Percentiles rank a stretch among this genome's conserved stretches.
These are phyloP conservation scores for Tylopilus vinaceipallidus DNA, from an alignment of 768 basidiomycete genomes.

Conservation along the genomic window DNA sequence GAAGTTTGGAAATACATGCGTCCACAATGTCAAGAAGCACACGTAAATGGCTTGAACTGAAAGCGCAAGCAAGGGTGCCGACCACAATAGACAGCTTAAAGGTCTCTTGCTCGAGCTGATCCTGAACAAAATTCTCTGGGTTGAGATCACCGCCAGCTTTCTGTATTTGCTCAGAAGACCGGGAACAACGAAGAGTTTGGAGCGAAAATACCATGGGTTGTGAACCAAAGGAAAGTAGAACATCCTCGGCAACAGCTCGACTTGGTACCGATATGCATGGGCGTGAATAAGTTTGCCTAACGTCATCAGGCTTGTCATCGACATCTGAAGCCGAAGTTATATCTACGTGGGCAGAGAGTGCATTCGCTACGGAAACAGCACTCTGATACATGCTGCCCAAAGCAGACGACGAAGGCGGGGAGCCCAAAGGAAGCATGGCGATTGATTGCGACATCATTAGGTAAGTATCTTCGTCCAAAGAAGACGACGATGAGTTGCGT, in stretches of 20 bases:
- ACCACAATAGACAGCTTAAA: constrained; percentile 41
- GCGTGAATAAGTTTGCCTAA: constrained; percentile 1
- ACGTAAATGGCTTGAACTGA: constrained; percentile 57
- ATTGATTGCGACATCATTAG: constrained; percentile 76
- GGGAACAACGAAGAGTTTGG: constrained; percentile 37
- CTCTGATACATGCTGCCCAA: constrained; percentile 79
- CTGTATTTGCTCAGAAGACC: constrained; percentile 7
- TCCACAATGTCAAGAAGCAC: constrained; percentile 44
- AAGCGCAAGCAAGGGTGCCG: constrained; percentile 54
- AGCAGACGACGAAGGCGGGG: constrained; percentile 47
- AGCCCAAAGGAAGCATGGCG: constrained; percentile 52
- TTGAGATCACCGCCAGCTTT: constrained; percentile 5
- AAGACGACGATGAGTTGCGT: constrained; percentile 54
- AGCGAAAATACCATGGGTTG: constrained; percentile 61
- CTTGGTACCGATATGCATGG: constrained; percentile 7
- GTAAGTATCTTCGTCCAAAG: constrained; percentile 63
- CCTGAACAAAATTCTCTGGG: constrained; percentile 4
- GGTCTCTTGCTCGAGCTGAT: constrained; percentile 27
- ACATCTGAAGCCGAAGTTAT: not conserved
- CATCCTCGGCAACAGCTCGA: constrained; percentile 36
- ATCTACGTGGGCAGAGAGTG: not conserved
- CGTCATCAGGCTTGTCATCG: not conserved
- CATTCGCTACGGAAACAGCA: constrained; percentile 45
- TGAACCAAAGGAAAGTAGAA: constrained; percentile 58
- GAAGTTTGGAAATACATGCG: constrained; percentile 27